Evolutionary conservation across 768 basidiomycete species (phyloP).

Genomic region (Tulasnella sp.): DNA sequence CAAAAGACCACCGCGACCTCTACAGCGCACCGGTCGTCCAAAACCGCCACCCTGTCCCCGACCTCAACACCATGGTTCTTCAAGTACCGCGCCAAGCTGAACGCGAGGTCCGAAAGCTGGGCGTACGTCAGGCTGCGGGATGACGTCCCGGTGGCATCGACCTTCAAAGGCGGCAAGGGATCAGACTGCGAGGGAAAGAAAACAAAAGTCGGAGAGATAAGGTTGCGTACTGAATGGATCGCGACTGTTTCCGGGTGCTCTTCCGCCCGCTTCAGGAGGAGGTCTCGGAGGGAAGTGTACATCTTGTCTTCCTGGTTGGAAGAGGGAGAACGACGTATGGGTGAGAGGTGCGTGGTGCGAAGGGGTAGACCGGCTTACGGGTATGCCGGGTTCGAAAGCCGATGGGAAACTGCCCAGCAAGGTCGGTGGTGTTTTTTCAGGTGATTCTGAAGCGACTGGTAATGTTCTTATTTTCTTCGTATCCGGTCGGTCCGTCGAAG

Average conservation of each 20-base stretch:
- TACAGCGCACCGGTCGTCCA: background rate
- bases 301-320: background rate
- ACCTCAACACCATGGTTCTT: conserved; percentile 4
- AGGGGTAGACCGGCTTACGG: background rate
- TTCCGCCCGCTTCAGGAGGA: background rate
- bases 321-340: background rate
- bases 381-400: too few species aligned
- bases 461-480: too few species aligned
- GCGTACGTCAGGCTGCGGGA: background rate
- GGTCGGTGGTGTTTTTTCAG: too few species aligned
- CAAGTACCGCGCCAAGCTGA: background rate
- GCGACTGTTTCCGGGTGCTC: background rate
- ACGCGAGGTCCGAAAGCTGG: background rate
- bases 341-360: background rate
- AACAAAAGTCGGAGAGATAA: background rate
- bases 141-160: background rate
- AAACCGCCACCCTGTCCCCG: background rate
- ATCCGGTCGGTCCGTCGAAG: too few species aligned
- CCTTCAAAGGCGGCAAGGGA: background rate
- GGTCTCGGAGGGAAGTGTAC: background rate
- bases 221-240: background rate
- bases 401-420: too few species aligned
- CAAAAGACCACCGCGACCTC: conserved; percentile 2
- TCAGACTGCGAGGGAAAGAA: background rate
- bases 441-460: too few species aligned